Evolutionary conservation across 495 filamentous ascomycete species (phyloP), one percentile per base, ranked within the genome.

Genomic region (Astrocystis sublimbata): DNA sequence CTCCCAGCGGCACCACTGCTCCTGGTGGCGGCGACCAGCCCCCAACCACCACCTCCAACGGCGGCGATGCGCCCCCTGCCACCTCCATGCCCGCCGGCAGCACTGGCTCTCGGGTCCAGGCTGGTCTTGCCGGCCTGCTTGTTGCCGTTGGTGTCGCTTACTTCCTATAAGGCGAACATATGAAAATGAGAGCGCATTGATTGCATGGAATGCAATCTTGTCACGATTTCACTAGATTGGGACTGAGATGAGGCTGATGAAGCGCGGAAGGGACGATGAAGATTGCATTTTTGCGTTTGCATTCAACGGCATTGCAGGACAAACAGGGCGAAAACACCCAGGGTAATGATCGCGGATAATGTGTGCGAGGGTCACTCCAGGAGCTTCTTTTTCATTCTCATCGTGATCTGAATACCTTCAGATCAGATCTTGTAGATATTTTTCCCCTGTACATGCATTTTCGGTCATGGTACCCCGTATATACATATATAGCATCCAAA

Each of bases 161-260:
- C 64, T 35, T 71, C 50, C 52, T 71, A 28, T 71, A 67, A 69
- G 62, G 46, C 15, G n/a, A n/a, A n/a, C n/a, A n/a, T n/a, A n/a
- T n/a, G n/a, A n/a, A n/a, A n/a, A n/a, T n/a, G n/a, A n/a, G n/a
- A n/a, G n/a, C n/a, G n/a, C n/a, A n/a, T n/a, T n/a, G n/a, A n/a
- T n/a, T n/a, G n/a, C n/a, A n/a, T 13, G 28, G 28, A 17, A 43
- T 6, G 26, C 3, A 9, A 35, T 35, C 2, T 17, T 33, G 38
- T 60, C 36, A 17, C 38, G 38, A 33, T 33, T 31, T 19, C 4
- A 5, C 9, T 13, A 6, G 33, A 36, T 13, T 6, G 6, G 15
- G 26, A 40, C 41, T 28, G 36, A 42, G 24, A 42, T 56, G 26
- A 57, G n/a, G n/a, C n/a, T n/a, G n/a, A n/a, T n/a, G n/a, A n/a